Conservation (phyloP, 129 eudicot genomes). For the Tanacetum coccineum region DNA sequence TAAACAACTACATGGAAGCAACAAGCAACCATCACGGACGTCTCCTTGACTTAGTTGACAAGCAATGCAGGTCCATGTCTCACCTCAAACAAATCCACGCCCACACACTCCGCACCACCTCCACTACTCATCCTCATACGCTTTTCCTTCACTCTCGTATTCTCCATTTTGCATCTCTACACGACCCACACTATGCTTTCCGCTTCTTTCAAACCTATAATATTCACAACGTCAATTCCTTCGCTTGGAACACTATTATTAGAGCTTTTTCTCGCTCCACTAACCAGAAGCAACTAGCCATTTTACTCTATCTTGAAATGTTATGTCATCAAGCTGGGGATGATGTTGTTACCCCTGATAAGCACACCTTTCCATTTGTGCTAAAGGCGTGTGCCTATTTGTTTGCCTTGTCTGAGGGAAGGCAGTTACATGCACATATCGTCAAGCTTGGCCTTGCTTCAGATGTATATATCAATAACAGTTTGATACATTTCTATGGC, state of each 20-base stretch:
- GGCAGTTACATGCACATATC: constrained; percentile 52
- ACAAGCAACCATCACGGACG: constrained; percentile 35
- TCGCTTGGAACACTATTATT: constrained; percentile 72
- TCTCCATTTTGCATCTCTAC: constrained; percentile 59
- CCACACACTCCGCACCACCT: constrained; percentile 59
- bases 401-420: constrained; percentile 52
- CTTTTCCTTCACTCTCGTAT: constrained; percentile 53
- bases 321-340: constrained; percentile 24
- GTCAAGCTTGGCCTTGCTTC: constrained; percentile 58
- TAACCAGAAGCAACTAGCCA: constrained; percentile 42
- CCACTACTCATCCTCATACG: constrained; percentile 42
- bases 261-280: constrained; percentile 57
- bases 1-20: background rate
- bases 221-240: constrained; percentile 52
- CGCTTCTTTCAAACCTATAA: constrained; percentile 40
- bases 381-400: constrained; percentile 77
- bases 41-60: constrained; percentile 43
- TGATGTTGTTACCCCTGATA: constrained; percentile 47
- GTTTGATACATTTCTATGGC: constrained; percentile 77
- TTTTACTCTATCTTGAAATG: constrained; percentile 42
- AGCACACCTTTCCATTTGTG: constrained; percentile 75
- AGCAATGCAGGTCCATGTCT: constrained; percentile 55
- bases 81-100: constrained; percentile 82
- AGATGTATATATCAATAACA: constrained; percentile 68
- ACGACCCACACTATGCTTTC: constrained; percentile 49